These are phyloP conservation scores for Kwoniella botswanensis DNA, from an alignment of 768 basidiomycete genomes.

Conservation along the genomic window DNA sequence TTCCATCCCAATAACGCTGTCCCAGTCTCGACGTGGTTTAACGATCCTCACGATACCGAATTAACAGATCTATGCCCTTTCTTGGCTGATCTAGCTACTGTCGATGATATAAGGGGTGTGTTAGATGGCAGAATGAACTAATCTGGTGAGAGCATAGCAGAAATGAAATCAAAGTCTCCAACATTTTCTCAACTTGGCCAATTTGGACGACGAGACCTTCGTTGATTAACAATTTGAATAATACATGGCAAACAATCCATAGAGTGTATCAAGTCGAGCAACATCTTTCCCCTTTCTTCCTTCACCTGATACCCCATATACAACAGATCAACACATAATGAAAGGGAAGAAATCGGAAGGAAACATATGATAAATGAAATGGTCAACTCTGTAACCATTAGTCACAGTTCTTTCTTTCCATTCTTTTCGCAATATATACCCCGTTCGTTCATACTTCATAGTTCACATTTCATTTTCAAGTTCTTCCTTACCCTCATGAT, in stretches of 20 bases:
- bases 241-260: too few relatives aligned
- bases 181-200: background rate
- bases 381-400: background rate
- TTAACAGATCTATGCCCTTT: slow-evolving; percentile 94
- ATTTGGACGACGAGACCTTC: background rate
- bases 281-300: background rate
- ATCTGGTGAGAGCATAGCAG: background rate
- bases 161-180: background rate
- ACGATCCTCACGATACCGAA: slow-evolving; percentile 97
- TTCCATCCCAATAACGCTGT: slow-evolving; percentile 99
- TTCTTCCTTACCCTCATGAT: slow-evolving; percentile 5
- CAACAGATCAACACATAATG: background rate
- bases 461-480: background rate
- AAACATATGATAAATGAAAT: background rate
- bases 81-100: slow-evolving; percentile 80
- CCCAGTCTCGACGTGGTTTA: slow-evolving; percentile 99
- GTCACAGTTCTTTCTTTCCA: background rate
- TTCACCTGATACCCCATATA: background rate
- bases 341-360: background rate
- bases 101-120: slow-evolving; percentile 89
- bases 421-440: background rate
- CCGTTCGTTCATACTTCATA: background rate
- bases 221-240: background rate
- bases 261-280: too few relatives aligned
- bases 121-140: slow-evolving; percentile 67